Evolutionary conservation across 352 stramenopile genomes (phyloP), one percentile per base, ranked within the genome.

Genomic region (Pythium sukuiense): DNA sequence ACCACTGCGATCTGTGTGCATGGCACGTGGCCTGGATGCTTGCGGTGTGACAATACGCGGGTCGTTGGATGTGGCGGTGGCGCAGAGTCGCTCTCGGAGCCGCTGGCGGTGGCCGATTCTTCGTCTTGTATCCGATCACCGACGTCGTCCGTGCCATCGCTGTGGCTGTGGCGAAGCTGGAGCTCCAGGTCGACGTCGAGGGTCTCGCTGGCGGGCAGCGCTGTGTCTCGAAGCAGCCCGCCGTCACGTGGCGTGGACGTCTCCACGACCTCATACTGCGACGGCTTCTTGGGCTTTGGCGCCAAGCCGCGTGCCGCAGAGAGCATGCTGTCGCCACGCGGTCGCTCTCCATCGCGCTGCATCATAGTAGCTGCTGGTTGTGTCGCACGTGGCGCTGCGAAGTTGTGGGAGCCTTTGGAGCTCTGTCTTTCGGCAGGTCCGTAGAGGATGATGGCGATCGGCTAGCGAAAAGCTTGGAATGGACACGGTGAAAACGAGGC

Each of bases 1-100:
- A 78, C 84, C 29, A 91, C 76, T 59, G 73, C 81, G 35, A 76
- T 33, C 55, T 91, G 80, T 29, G 73, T 76, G 7, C 62, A 74
- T 1, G 61, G 61, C 24, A 69, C 41, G 0, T 7, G n/a, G 45
- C 32, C 16, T 29, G 6, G 3, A 18, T 12, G 32, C 29, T 20
- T 35, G 50, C 37, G 52, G 30, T 58, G 49, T 43, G 20, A 24
- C 20, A 16, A 43, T 2, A 43, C 49, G 9, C 13, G 49, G 20
- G 27, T 6, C 27, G 49, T 9, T 35, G 20, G 2, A 8, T 5
- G 7, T 33, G 20, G 16, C 26, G 43, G 14, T 27, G 43, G 43
- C 20, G 43, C 8, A 5, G 43, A 8, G 43, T 49, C 26, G 26
- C 49, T 41, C 20, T 27, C 12, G 2, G 55, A 61, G 24, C 9